Base-by-base conservation (phyloP, 805 yeast genomes). In the Grigorovia jiainica region DNA sequence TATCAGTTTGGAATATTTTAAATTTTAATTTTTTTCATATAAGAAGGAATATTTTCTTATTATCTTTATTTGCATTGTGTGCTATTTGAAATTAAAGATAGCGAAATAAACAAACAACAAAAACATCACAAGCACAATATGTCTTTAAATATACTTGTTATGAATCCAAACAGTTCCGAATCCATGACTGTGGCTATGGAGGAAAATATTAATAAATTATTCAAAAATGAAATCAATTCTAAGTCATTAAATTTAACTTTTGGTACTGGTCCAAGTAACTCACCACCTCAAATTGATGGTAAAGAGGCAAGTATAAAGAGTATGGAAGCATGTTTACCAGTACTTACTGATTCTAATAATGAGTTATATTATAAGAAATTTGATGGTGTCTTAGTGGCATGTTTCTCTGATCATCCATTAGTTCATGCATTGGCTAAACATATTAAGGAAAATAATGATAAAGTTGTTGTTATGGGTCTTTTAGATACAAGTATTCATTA, bases 401-500 rank as follows among this genome's bases (percentile, higher is more conserved):
- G 59, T 36, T 54, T 54, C 29, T 54, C 59, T 16, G 55, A 54
- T 38, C 59, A 54, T 39, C 59, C 59, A 29, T 46, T 54, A 37
- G 57, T 50, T 16, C 41, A 24, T 33, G 42, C 38, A 9, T 18
- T 42, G 30, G 15, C 25, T 18, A 11, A 35, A 7, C 13, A 15
- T 5, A 36, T 34, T 3, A 29, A 25, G 10, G n/a, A 10, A 19
- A 32, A 27, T 15, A 41, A 37, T 16, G 8, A 13, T 16, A 20
- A 9, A 2, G 33, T 33, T 3, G 17, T 32, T 2, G 48, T 48
- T 13, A 40, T 46, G 29, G 56, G 53, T 7, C 46, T 54, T 20
- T 42, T 54, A 32, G 47, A 51, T 33, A 39, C 52, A 17, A 40
- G 50, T n/a, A 38, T 54, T 36, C 40, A 43, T 16, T 43, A 42